Evolutionary conservation across 1,284 basidiomycete species (phyloP), one percentile per base, ranked within the genome.

Genomic region (Fomitiporia mediterranea): DNA sequence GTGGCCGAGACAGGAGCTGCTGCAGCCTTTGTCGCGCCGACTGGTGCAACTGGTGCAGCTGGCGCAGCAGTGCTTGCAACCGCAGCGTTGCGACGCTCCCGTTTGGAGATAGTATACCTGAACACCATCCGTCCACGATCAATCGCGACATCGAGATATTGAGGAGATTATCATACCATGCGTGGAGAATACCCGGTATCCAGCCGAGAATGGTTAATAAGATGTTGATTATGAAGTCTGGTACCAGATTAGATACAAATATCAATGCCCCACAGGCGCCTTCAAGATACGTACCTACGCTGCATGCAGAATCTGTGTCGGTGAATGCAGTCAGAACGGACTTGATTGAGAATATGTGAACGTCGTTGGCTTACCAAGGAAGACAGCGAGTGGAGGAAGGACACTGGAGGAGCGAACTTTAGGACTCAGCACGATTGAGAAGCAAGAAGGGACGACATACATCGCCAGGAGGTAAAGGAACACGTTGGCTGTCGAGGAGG

Each of bases 221-320:
- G 60, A 83, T 71, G 63, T 82, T 83, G 58, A 83, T 81, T 68
- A 74, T 77, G 56, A 83, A 73, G 56, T 82, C 81, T 79, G 34
- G 25, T 48, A 19, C 9, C 5, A 51, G 53, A 49, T 39, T 30
- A n/a, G 28, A 50, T 53, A 15, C 23, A 21, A 2, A 70, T 73
- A 43, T 61, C 62, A 27, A 25, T 25, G 32, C 3, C 8, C 3
- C 21, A n/a, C 11, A 9, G 17, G 21, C 23, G 32, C 2, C 9
- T 46, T 23, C 28, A 25, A 28, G 19, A 6, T 25, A 11, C 72
- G 65, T 39, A 74, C 75, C 21, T 74, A 69, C 64, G 78, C 76
- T 77, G 27, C 2, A 23, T n/a, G 17, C 39, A 17, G 19, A 13
- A 38, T 32, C 13, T 35, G 21, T 8, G 15, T 25, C 6, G 15